These are phyloP conservation scores for Clonostachys sp. DNA, from an alignment of 2,329 filamentous ascomycete genomes.

Conservation along the genomic window DNA sequence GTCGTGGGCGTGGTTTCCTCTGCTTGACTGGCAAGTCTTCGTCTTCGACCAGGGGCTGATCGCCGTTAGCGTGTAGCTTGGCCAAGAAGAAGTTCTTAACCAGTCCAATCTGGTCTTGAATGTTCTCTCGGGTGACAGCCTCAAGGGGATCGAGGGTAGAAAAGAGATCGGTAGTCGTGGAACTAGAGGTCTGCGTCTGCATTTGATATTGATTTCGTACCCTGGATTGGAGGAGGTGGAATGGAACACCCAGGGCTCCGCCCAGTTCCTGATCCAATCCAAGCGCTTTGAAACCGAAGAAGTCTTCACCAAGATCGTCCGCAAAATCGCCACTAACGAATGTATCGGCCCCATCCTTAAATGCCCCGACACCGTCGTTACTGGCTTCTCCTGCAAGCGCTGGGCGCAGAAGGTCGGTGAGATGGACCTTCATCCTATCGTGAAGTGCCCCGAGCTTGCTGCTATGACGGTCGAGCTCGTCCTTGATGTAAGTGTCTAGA, in stretches of 20 bases:
- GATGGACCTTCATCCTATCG: constrained; percentile 89
- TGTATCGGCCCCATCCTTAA: constrained; percentile 95
- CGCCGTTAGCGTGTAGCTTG: constrained; percentile 77
- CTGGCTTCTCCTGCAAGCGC: constrained; percentile 72
- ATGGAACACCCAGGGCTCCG: constrained; percentile 81
- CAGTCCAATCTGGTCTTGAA: constrained; percentile 78
- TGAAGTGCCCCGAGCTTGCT: constrained; percentile 79
- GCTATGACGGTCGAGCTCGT: constrained; percentile 85
- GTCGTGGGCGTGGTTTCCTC: constrained; percentile 63
- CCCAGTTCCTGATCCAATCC: constrained; percentile 90
- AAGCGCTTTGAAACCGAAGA: constrained; percentile 96
- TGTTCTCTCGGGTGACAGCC: constrained; percentile 72
- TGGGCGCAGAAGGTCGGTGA: constrained; percentile 88
- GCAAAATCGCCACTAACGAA: constrained; percentile 97
- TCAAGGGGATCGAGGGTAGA: constrained; percentile 66
- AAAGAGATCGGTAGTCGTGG: constrained; percentile 58
- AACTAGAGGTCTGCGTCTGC: constrained; percentile 59
- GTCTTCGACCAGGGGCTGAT: constrained; percentile 84
- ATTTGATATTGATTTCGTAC: constrained; percentile 82
- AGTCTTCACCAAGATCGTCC: constrained; percentile 96
- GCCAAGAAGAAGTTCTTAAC: constrained; percentile 88
- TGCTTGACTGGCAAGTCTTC: constrained; percentile 94
- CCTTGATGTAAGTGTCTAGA: constrained; percentile 82
- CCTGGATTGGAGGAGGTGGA: constrained; percentile 89
- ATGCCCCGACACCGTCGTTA: constrained; percentile 81